phyloP scores from a whole-genome alignment of 2,329 filamentous ascomycete species.

The Sclerotinia borealis region DNA sequence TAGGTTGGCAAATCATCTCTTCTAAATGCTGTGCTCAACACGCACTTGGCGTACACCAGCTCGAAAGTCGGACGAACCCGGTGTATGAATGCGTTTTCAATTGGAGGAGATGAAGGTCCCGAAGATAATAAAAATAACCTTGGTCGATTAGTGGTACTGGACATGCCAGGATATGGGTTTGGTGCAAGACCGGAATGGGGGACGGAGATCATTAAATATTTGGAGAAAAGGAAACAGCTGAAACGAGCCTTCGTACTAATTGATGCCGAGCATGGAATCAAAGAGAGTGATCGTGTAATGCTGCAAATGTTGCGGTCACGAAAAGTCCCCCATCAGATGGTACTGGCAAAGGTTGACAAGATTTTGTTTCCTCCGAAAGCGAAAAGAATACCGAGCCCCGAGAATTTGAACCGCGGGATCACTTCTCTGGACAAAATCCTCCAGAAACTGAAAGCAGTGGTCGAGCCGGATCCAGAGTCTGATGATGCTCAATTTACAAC shows the following conservation, averaged over 20 bases:
- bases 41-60: conserved; percentile 48
- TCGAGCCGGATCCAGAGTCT: conserved; percentile 38
- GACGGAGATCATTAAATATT: conserved; percentile 60
- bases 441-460: conserved; percentile 34
- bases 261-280: conserved; percentile 57
- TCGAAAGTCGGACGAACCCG: conserved; percentile 55
- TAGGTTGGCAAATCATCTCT: conserved; percentile 57
- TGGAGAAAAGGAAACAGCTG: conserved; percentile 53
- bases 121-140: conserved; percentile 24
- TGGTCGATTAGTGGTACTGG: conserved; percentile 50
- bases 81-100: conserved; percentile 60
- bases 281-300: conserved; percentile 51
- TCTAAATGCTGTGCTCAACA: conserved; percentile 56
- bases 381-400: conserved; percentile 30
- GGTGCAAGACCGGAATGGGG: conserved; percentile 59
- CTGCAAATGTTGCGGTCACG: conserved; percentile 48
- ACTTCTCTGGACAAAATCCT: conserved; percentile 36
- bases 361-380: conserved; percentile 35
- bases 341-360: conserved; percentile 62
- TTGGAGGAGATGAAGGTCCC: conserved; percentile 37
- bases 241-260: conserved; percentile 57
- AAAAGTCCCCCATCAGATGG: conserved; percentile 57
- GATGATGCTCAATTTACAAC: conserved; percentile 38
- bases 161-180: conserved; percentile 67
- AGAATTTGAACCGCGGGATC: conserved; percentile 32